These are phyloP conservation scores for Psophocarpus tetragonolobus DNA, from an alignment of 306 rosid genomes.

Conservation along the genomic window DNA sequence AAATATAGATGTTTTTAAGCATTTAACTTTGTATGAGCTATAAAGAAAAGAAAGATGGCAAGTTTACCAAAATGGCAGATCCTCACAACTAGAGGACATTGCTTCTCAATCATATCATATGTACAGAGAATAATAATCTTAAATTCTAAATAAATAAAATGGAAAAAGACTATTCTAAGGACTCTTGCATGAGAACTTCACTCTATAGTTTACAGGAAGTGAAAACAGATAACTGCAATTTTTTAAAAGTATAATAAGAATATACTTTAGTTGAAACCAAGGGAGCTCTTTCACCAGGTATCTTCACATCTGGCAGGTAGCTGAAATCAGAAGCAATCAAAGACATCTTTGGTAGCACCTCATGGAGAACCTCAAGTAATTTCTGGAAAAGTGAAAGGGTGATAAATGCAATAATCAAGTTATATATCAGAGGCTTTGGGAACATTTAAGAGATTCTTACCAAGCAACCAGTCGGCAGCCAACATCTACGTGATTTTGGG, in stretches of 20 bases:
- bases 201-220: constrained; percentile 16
- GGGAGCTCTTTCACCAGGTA: constrained; percentile 96
- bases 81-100: not conserved
- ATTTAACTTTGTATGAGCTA: not conserved
- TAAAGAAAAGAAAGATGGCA: constrained; percentile 8
- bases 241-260: constrained; percentile 29
- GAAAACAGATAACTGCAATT: constrained; percentile 19
- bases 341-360: constrained; percentile 94
- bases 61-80: not conserved
- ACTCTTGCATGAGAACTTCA: not conserved
- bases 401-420: constrained; percentile 30
- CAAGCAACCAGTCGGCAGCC: constrained; percentile 98
- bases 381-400: constrained; percentile 52
- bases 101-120: constrained; percentile 10
- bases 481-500: constrained; percentile 85
- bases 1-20: not conserved
- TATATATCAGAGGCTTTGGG: constrained; percentile 7
- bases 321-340: constrained; percentile 92
- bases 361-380: constrained; percentile 82
- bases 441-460: constrained; percentile 49
- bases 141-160: constrained; percentile 5
- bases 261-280: constrained; percentile 91
- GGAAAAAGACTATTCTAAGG: not conserved
- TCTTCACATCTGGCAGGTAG: constrained; percentile 82
- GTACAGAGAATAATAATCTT: constrained; percentile 9